A percentile compares a stretch with the other conserved stretches of the same genome.
These are phyloP conservation scores for Rosa multiflora DNA, from an alignment of 306 rosid genomes.

Conservation along the genomic window DNA sequence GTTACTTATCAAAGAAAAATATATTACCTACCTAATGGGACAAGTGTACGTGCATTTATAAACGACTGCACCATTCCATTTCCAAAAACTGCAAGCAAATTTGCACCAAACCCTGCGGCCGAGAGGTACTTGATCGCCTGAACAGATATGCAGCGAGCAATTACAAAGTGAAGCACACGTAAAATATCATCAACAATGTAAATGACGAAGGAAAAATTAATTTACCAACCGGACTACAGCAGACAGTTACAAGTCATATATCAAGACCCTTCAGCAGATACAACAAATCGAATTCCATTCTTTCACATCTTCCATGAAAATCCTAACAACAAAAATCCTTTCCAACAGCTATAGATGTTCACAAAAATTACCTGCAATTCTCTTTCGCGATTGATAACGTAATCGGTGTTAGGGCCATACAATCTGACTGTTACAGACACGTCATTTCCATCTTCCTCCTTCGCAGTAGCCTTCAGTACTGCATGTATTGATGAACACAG, in stretches of 20 bases:
- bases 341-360: conserved; percentile 7
- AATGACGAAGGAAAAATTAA: too few species aligned
- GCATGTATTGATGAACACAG: conserved; percentile 24
- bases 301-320: neutral
- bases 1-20: neutral
- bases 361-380: conserved; percentile 72
- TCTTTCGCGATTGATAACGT: conserved; percentile 74
- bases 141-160: conserved; percentile 37
- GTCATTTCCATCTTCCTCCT: conserved; percentile 47
- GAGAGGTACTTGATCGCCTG: conserved; percentile 91
- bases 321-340: neutral
- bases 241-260: neutral
- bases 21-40: conserved; percentile 52
- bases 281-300: neutral
- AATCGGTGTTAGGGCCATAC: conserved; percentile 90
- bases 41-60: conserved; percentile 69
- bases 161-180: conserved; percentile 18
- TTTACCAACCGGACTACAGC: neutral
- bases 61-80: conserved; percentile 94
- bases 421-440: conserved; percentile 60
- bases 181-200: neutral
- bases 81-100: conserved; percentile 80
- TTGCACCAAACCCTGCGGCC: conserved; percentile 94
- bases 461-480: conserved; percentile 78
- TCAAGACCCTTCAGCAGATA: neutral